Base-by-base conservation (phyloP, 2,329 filamentous ascomycete genomes). In the Aaosphaeria arxii region DNA sequence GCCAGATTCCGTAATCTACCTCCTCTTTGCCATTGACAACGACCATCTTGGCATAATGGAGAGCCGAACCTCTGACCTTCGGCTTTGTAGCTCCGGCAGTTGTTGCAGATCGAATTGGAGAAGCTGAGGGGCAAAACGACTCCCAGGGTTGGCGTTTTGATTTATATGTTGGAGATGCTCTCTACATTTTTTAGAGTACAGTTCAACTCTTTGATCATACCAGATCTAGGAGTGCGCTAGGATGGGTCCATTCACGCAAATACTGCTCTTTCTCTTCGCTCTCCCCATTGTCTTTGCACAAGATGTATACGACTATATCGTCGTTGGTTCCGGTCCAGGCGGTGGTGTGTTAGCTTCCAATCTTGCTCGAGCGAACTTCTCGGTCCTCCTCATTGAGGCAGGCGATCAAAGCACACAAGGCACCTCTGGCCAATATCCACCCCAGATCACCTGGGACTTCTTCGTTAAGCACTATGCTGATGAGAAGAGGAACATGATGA, bases 401-500 rank as follows among this genome's bases (percentile, higher is more conserved):
- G 80, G 80, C 17, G 78, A 80, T 50, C 78, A 82, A 49, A 74
- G 80, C 47, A 77, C 74, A 11, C 67, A 72, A 46, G 69, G 72
- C 46, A 64, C 67, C 24, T 67, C 71, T 43, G 49, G 46, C 6
- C 43, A 56, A 40, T 59, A 58, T 41, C 57, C 58, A 17, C 55
- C 55, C 4, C 53, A 57, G 30, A 50, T 59, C n/a, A 59, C 58
- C 7, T 62, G 58, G 58, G 77, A 83, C 58, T 85, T 80, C 63
- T 85, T 79, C 51, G 78, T 84, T 13, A 76, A 76, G 40, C 82
- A 85, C 59, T 85, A 84, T 59, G 67, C 71, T 2, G 74, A 84
- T 47, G 66, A 79, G 40, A 68, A 69, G 35, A 72, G 74, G 40
- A 77, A 81, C 51, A 71, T 75, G 36, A 71, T 74, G 52, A 79